Conservation (phyloP, 371 early-diverging fungal genomes). For the Blastocladiella emersonii region DNA sequence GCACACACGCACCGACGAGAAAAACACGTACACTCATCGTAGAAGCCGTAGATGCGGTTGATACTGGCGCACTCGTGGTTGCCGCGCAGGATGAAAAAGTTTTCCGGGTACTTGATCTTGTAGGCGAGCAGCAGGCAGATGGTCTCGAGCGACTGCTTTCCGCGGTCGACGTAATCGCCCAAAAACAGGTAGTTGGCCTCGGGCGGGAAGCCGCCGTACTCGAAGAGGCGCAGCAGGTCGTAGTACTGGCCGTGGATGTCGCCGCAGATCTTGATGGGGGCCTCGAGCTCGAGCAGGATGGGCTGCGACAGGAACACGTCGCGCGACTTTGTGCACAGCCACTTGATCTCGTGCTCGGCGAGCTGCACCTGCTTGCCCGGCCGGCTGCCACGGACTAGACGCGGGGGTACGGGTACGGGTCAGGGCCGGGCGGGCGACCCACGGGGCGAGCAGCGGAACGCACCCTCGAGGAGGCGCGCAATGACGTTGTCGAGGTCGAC, state of each 20-base stretch:
- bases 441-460: slow-evolving; percentile 6
- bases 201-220: slow-evolving; percentile 84
- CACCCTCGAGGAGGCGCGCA: slow-evolving; percentile 82
- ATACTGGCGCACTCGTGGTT: slow-evolving; percentile 98
- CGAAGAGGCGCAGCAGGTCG: slow-evolving; percentile 60
- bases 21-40: slow-evolving; percentile 78
- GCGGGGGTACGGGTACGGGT: too few species aligned
- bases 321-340: slow-evolving; percentile 54
- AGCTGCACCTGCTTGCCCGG: slow-evolving; percentile 61
- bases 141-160: slow-evolving; percentile 91
- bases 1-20: too few species aligned
- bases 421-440: neutral
- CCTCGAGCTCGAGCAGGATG: slow-evolving; percentile 77
- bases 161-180: slow-evolving; percentile 99
- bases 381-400: slow-evolving; percentile 86
- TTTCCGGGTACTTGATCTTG: slow-evolving; percentile 95
- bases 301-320: slow-evolving; percentile 88
- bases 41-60: slow-evolving; percentile 88
- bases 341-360: slow-evolving; percentile 53
- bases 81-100: slow-evolving; percentile 93
- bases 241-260: slow-evolving; percentile 89
- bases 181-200: slow-evolving; percentile 83
- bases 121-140: slow-evolving; percentile 86
- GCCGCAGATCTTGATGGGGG: slow-evolving; percentile 89
- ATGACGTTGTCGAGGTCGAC: slow-evolving; percentile 76